These are phyloP conservation scores for Monosporascus sp. DNA, from an alignment of 2,329 filamentous ascomycete species.

Conservation along the genomic window DNA sequence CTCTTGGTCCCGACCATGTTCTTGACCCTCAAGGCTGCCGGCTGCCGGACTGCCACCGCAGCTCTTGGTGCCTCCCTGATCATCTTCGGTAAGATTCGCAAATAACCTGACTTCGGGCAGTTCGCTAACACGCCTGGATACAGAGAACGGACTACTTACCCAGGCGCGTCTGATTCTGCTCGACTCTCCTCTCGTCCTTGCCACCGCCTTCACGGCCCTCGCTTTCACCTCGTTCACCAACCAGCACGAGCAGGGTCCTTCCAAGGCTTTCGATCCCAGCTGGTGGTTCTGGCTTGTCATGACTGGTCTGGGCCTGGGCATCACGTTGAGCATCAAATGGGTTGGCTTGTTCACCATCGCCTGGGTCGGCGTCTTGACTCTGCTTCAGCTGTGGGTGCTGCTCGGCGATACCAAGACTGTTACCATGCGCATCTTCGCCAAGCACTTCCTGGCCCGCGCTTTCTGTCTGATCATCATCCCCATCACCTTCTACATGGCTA, in stretches of 20 bases:
- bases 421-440: constrained; percentile 78
- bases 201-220: constrained; percentile 86
- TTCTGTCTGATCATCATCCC: constrained; percentile 93
- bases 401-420: constrained; percentile 86
- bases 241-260: constrained; percentile 88
- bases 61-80: constrained; percentile 78
- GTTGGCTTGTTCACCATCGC: constrained; percentile 98
- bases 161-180: constrained; percentile 94
- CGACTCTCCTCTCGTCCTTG: constrained; percentile 89
- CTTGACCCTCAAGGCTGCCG: constrained; percentile 83
- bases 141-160: constrained; percentile 92
- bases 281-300: constrained; percentile 98
- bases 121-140: constrained; percentile 2
- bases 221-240: constrained; percentile 92
- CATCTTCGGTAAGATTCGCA: constrained; percentile 71
- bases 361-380: constrained; percentile 88
- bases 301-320: constrained; percentile 81
- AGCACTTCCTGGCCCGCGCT: constrained; percentile 85
- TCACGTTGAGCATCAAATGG: constrained; percentile 96
- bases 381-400: constrained; percentile 90
- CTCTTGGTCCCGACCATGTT: constrained; percentile 89
- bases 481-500: constrained; percentile 83
- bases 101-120: not conserved
- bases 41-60: constrained; percentile 82
- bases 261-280: constrained; percentile 77